Percentiles rank a stretch among this genome's conserved stretches.
phyloP scores from a whole-genome alignment of 306 rosid species.

The Ormosia emarginata region DNA sequence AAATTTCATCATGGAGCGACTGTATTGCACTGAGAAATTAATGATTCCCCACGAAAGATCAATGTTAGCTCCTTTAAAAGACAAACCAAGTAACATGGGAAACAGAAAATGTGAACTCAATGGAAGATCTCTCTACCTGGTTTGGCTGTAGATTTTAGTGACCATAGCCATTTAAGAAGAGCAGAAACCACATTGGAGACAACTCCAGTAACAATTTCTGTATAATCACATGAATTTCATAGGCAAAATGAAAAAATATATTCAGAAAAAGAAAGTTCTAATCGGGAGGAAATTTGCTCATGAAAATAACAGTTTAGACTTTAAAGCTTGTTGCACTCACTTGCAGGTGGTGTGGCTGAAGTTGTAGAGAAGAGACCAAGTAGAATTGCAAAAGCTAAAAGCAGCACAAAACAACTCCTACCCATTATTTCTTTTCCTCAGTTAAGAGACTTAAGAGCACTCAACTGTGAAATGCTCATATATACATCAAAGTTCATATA shows the following conservation, averaged over 20 bases:
- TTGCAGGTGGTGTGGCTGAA: conserved; percentile 79
- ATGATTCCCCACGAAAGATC: conserved; percentile 27
- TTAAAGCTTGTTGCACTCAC: conserved; percentile 45
- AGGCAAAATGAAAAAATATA: background rate
- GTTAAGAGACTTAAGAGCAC: background rate
- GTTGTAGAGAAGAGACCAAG: conserved; percentile 55
- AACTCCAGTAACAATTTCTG: conserved; percentile 78
- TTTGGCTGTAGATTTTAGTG: conserved; percentile 70
- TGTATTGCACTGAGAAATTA: conserved; percentile 50
- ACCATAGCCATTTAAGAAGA: conserved; percentile 83
- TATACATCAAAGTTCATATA: background rate
- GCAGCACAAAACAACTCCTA: conserved; percentile 36
- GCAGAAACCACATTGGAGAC: conserved; percentile 84
- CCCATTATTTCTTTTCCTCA: conserved; percentile 40
- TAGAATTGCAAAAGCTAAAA: conserved; percentile 48
- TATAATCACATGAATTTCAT: conserved; percentile 22
- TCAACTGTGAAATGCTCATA: conserved; percentile 34
- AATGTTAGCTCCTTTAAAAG: conserved; percentile 10
- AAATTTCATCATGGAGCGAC: conserved; percentile 90
- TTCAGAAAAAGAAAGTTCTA: conserved; percentile 7
- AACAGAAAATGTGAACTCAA: background rate
- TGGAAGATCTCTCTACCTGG: conserved; percentile 41
- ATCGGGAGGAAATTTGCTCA: background rate
- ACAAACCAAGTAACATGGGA: conserved; percentile 2
- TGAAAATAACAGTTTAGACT: background rate